A percentile compares a stretch with the other conserved stretches of the same genome.
Conservation (phyloP, 2,329 filamentous ascomycete genomes). For the Arthrobotrys entomopaga region DNA sequence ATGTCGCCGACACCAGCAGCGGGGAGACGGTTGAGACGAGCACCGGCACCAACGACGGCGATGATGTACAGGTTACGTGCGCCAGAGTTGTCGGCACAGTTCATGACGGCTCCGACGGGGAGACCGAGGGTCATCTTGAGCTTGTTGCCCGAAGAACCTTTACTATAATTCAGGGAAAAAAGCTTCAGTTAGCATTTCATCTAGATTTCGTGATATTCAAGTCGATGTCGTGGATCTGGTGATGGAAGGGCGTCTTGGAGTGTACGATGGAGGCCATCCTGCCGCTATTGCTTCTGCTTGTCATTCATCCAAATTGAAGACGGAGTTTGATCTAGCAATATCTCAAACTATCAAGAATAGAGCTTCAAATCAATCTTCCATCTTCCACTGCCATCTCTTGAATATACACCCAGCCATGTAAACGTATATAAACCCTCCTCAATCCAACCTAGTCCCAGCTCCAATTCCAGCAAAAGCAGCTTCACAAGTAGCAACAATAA, state of each 20-base stretch:
- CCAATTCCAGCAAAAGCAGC: background rate
- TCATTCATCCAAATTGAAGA: background rate
- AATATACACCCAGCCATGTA: background rate
- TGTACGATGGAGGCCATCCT: background rate
- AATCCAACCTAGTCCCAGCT: background rate
- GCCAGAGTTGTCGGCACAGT: slow-evolving; percentile 99
- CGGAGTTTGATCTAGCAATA: background rate
- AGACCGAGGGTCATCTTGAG: slow-evolving; percentile 99
- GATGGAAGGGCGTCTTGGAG: background rate
- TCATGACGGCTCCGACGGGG: slow-evolving; percentile 99
- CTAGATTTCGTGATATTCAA: background rate
- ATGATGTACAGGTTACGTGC: slow-evolving; percentile 99
- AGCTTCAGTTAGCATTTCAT: slow-evolving; percentile 22
- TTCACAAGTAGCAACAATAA: background rate
- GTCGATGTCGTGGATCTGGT: background rate
- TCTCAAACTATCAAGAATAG: background rate
- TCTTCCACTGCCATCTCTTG: background rate
- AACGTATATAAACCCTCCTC: background rate
- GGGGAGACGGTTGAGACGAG: slow-evolving; percentile 95
- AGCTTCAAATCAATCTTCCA: background rate
- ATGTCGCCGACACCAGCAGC: slow-evolving; percentile 99
- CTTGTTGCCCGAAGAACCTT: slow-evolving; percentile 97
- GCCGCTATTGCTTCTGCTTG: background rate
- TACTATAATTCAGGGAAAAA: slow-evolving; percentile 6
- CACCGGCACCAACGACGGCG: slow-evolving; percentile 98